Conservation (phyloP, 169 alveolate genomes). For the Sarcocystis neurona region DNA sequence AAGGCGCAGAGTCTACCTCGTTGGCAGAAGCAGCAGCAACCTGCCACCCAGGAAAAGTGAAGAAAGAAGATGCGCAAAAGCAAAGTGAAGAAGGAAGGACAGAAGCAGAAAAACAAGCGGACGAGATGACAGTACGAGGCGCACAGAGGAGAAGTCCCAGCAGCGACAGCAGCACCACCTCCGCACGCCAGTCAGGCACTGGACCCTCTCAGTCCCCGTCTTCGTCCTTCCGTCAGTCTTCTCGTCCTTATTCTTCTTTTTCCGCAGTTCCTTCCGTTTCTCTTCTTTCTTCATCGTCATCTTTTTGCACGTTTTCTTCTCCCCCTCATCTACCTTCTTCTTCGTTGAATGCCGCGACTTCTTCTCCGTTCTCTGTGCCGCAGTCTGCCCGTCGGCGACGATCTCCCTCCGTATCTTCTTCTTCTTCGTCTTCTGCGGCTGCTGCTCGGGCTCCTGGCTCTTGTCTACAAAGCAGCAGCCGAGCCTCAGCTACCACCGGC, state of each 20-base stretch:
- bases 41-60: not conserved
- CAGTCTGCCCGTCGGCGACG: too few relatives aligned
- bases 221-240: not conserved
- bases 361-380: too few relatives aligned
- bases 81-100: not conserved
- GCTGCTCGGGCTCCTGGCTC: not conserved
- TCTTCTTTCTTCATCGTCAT: conserved; percentile 20
- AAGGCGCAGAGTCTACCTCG: too few relatives aligned
- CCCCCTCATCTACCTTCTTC: not conserved
- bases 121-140: not conserved
- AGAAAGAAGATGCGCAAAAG: not conserved
- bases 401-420: too few relatives aligned
- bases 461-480: not conserved
- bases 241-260: conserved; percentile 3
- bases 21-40: too few relatives aligned
- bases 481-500: not conserved
- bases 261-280: not conserved
- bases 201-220: not conserved
- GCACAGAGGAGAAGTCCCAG: not conserved
- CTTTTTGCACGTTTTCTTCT: not conserved
- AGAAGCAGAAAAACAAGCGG: not conserved
- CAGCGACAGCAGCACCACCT: not conserved
- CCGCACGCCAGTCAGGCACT: not conserved
- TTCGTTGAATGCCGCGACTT: not conserved
- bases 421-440: not conserved